A percentile compares a stretch with the other conserved stretches of the same genome.
phyloP scores from a whole-genome alignment of 441 rosid genomes.

The Bocquillonia castaneifolia region DNA sequence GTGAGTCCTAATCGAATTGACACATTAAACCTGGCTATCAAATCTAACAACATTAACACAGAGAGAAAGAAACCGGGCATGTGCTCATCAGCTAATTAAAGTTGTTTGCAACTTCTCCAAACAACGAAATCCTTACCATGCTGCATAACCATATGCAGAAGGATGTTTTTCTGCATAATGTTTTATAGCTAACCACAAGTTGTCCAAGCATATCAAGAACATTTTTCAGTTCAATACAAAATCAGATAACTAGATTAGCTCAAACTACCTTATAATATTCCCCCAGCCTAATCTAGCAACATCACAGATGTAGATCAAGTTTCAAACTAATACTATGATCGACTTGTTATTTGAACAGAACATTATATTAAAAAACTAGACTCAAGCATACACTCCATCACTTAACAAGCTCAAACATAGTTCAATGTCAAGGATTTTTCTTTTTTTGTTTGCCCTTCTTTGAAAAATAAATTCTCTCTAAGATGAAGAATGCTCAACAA shows the following conservation, averaged over 20 bases:
- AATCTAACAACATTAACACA: background rate
- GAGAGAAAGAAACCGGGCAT: background rate
- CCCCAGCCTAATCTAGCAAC: background rate
- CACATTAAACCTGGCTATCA: background rate
- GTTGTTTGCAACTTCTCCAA: background rate
- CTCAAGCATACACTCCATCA: background rate
- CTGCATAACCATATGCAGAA: background rate
- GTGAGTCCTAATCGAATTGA: background rate
- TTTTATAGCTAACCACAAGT: background rate
- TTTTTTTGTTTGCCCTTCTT: background rate
- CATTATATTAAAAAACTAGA: background rate
- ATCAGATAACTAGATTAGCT: background rate
- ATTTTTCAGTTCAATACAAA: background rate
- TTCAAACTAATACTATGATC: background rate
- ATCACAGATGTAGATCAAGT: background rate
- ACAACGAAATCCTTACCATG: background rate
- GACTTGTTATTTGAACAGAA: background rate
- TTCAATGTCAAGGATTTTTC: background rate
- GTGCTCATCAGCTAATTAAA: background rate
- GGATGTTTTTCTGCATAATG: background rate
- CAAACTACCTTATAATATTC: background rate
- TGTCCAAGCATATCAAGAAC: background rate
- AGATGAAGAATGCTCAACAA: slow-evolving; percentile 4
- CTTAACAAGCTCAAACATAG: background rate
- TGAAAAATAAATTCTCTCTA: background rate